Base-by-base conservation (phyloP, 148 eudicot genomes). In the Drosera capensis region DNA sequence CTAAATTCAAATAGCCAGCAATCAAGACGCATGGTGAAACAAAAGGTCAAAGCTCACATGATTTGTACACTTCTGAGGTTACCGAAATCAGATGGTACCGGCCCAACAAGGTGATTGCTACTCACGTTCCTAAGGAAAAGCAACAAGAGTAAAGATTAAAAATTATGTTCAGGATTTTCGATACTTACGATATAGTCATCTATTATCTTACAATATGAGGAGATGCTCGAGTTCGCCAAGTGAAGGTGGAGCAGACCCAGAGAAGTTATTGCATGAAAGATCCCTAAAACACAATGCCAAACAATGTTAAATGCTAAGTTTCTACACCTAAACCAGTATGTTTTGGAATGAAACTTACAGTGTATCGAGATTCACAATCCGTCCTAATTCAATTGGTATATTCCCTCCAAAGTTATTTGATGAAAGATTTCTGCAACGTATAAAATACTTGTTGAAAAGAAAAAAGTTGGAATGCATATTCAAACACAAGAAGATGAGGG, bases 171-270 rank as follows among this genome's bases (percentile, higher is more conserved):
- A 7, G 20, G 9, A 25, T 1, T n/a, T 16, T 31, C 12, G 7
- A 30, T 8, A 11, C 13, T 7, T 3, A 7, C 11, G 37, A 20
- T 39, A n/a, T 41, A 7, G 7, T 17, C 20, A 26, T 5, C 18
- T 15, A 53, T 11, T 11, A 34, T 16, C 77, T 60, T 70, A 79
- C 87, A 79, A 49, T 25, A 67, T 75, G 17, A 79, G 67, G 28
- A 79, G 87, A 55, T 79, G 87, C 56, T 79, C 87, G 43, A 79
- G 57, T 46, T 72, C 87, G n/a, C 82, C 87, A 47, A 79, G 49
- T 28, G 82, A 60, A 36, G 70, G 63, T 58, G 87, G 87, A 54
- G 72, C 59, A 26, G 58, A 51, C 23, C 87, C 87, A 5, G 74
- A 63, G 63, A 79, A 75, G 35, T 64, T 39, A 49, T 79, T 79